Percentiles rank a stretch among this genome's conserved stretches.
Evolutionary conservation across 163 green algal species (phyloP).

Genomic region (Scenedesmus sp.): DNA sequence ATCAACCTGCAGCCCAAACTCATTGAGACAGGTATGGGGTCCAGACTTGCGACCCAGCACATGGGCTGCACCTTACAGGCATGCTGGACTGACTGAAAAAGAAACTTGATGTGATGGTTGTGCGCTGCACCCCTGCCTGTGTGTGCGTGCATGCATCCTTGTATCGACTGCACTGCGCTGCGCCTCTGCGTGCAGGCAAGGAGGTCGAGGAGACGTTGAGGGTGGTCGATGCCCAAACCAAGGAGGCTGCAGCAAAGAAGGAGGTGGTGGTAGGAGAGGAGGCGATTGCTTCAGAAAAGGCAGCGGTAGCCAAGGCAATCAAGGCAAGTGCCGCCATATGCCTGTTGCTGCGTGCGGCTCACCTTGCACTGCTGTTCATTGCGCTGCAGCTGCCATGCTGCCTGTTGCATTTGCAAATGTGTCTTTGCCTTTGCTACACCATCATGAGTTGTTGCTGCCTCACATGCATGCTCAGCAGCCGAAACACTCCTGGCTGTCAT

Average conservation of each 20-base stretch:
- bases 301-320: constrained; percentile 70
- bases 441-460: too few relatives aligned
- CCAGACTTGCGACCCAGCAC: constrained; percentile 54
- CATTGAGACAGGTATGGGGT: constrained; percentile 36
- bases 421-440: too few relatives aligned
- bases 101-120: neutral
- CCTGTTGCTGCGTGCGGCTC: neutral
- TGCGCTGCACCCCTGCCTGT: neutral
- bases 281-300: constrained; percentile 74
- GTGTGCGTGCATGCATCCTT: neutral
- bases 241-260: constrained; percentile 70
- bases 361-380: neutral
- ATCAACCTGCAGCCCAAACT: constrained; percentile 87
- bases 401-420: too few relatives aligned
- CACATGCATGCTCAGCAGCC: too few relatives aligned
- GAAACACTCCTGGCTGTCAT: too few relatives aligned
- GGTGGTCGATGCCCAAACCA: constrained; percentile 63
- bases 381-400: constrained; percentile 54
- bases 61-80: neutral
- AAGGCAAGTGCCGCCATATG: constrained; percentile 28
- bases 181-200: constrained; percentile 56
- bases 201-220: constrained; percentile 72
- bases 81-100: too few relatives aligned
- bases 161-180: too few relatives aligned
- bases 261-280: constrained; percentile 71